Evolutionary conservation across 441 rosid species (phyloP), one percentile per base, ranked within the genome.

Genomic region (Corymbia citriodora): DNA sequence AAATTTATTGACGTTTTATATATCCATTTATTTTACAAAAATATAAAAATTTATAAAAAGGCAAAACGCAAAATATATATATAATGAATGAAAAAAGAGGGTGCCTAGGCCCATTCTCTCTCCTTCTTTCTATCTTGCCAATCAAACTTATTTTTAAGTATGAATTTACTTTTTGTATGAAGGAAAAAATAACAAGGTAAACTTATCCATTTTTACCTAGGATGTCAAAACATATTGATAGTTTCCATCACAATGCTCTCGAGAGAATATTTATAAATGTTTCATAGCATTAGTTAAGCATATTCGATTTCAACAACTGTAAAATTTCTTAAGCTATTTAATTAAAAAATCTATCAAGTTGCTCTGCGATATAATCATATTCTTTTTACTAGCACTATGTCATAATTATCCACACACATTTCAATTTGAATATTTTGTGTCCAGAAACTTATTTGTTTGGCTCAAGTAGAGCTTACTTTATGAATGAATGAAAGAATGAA

Each of bases 241-340:
- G 14, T 40, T 74, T 21, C 1, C 29, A 40, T 4, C 6, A 21
- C 16, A 9, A 74, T 6, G 9, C 40, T 21, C 15, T 10, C 0
- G 16, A 11, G 29, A 36, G 45, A 40, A 40, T 40, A 40, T 40
- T 40, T 40, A 40, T 40, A 40, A 40, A 40, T 74, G 50, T 74
- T 25, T 2, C 14, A 1, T 9, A 6, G 45, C 45, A 74, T 5
- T 40, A 6, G 29, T 45, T 40, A 74, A 6, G 21, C 6, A 74
- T 11, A 25, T 21, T 74, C 45, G 1, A 74, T 74, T 45, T 45
- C 6, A 40, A 68, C 31, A 68, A 68, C 1, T 68, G 23, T 10
- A n/a, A 15, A 65, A 31, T 15, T 15, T 65, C 36, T 15, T 65
- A 17, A 65, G n/a, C 18, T 1, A 2, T 14, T 72, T 19, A 36